Conservation (phyloP, 164 flowering plant genomes). For the Vitis riparia region DNA sequence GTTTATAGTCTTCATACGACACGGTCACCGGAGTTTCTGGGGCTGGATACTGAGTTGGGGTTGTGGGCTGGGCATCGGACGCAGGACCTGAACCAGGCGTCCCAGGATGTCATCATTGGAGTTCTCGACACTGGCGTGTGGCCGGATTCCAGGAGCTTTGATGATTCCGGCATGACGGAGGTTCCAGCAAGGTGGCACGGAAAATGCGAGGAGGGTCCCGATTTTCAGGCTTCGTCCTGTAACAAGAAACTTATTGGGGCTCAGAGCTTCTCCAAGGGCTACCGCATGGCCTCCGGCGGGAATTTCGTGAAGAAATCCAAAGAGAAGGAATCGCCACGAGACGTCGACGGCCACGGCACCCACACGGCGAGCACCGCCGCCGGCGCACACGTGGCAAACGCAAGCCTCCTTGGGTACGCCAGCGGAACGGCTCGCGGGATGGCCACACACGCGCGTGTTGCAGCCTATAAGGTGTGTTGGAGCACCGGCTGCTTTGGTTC, state of each 20-base stretch:
- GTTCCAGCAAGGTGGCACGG: slow-evolving; percentile 69
- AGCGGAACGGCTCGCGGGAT: slow-evolving; percentile 86
- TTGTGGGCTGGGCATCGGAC: slow-evolving; percentile 30
- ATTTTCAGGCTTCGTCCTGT: slow-evolving; percentile 47
- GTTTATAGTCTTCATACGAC: slow-evolving; percentile 77
- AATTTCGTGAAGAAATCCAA: slow-evolving; percentile 11
- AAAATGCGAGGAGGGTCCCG: slow-evolving; percentile 54
- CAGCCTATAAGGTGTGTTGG: slow-evolving; percentile 85
- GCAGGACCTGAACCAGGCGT: slow-evolving; percentile 36
- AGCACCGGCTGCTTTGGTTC: slow-evolving; percentile 68
- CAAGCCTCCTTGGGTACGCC: slow-evolving; percentile 79
- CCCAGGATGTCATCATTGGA: slow-evolving; percentile 67
- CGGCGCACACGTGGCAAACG: slow-evolving; percentile 55
- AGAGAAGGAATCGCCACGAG: slow-evolving; percentile 57
- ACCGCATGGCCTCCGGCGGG: slow-evolving; percentile 45
- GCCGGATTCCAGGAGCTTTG: slow-evolving; percentile 72
- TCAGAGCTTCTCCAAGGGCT: slow-evolving; percentile 64
- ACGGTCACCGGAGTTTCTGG: slow-evolving; percentile 68
- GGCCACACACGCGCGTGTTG: slow-evolving; percentile 71
- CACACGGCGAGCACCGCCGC: slow-evolving; percentile 90
- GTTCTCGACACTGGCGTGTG: slow-evolving; percentile 86
- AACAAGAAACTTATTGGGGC: slow-evolving; percentile 89
- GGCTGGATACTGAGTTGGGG: slow-evolving; percentile 36
- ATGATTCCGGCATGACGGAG: slow-evolving; percentile 51
- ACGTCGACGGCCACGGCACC: slow-evolving; percentile 83